These are phyloP conservation scores for Hevea brasiliensis DNA, from an alignment of 345 rosid genomes.

Conservation along the genomic window DNA sequence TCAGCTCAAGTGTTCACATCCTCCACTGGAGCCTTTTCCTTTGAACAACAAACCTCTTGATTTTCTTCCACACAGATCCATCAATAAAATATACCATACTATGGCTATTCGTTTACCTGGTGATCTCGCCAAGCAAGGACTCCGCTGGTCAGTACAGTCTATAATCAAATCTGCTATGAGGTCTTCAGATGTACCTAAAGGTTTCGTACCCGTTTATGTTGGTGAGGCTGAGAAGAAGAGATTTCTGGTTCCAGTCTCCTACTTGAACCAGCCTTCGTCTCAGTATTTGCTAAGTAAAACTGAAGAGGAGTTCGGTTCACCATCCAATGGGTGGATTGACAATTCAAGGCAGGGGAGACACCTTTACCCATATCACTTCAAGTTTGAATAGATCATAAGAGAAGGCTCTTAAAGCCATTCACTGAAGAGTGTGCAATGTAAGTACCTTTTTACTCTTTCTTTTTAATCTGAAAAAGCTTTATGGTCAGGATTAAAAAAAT, in stretches of 20 bases:
- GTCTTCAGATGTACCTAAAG: neutral
- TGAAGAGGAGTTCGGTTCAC: conserved; percentile 13
- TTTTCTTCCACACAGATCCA: no score
- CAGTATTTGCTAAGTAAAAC: neutral
- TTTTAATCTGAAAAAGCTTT: no score
- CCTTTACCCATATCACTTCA: no score
- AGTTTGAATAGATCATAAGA: neutral
- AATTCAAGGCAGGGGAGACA: neutral
- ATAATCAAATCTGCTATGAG: neutral
- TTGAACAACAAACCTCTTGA: no score
- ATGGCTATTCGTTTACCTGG: no score
- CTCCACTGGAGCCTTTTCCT: no score
- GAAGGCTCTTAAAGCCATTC: no score
- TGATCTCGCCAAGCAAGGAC: neutral
- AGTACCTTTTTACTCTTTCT: no score
- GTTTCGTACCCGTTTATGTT: conserved; percentile 7
- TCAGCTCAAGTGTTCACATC: no score
- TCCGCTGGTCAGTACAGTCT: neutral
- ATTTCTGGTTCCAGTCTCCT: conserved; percentile 14
- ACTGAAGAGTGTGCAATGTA: no score
- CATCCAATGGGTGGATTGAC: conserved; percentile 11
- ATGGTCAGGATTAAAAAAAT: no score
- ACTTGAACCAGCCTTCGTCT: conserved; percentile 7
- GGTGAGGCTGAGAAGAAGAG: conserved; percentile 11
- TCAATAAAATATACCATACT: neutral